Conservation (phyloP, 2,329 filamentous ascomycete genomes). For the Cordyceps militaris region DNA sequence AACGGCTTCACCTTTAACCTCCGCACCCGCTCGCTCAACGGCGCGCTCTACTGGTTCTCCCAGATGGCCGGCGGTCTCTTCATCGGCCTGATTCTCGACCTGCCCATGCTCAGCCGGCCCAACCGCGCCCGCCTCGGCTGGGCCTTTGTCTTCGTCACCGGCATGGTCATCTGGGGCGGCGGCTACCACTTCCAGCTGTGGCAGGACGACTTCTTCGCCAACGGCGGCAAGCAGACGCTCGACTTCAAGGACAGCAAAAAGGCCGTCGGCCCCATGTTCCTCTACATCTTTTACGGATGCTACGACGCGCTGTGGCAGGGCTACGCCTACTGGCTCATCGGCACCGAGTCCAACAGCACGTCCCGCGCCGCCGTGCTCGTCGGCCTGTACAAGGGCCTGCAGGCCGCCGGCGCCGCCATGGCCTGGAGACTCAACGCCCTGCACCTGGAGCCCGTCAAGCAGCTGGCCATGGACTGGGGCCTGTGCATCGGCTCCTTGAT, state of each 20-base stretch:
- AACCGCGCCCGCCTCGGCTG: slow-evolving; percentile 41
- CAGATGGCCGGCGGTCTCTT: slow-evolving; percentile 48
- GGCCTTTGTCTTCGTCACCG: slow-evolving; percentile 38
- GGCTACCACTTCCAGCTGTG: slow-evolving; percentile 60
- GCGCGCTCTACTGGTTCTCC: slow-evolving; percentile 48
- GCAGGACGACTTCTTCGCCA: slow-evolving; percentile 37
- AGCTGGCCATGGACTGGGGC: slow-evolving; percentile 40
- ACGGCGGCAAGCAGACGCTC: slow-evolving; percentile 35
- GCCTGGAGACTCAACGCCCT: slow-evolving; percentile 38
- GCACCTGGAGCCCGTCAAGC: slow-evolving; percentile 28
- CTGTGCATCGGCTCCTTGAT: slow-evolving; percentile 37
- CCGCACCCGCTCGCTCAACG: slow-evolving; percentile 48
- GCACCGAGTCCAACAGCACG: slow-evolving; percentile 36
- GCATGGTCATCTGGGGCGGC: slow-evolving; percentile 49
- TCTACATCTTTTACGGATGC: slow-evolving; percentile 65
- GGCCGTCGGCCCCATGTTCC: slow-evolving; percentile 56
- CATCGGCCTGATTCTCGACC: slow-evolving; percentile 39
- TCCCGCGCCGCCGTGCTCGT: slow-evolving; percentile 36
- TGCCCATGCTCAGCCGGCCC: slow-evolving; percentile 34
- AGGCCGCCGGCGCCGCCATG: slow-evolving; percentile 37
- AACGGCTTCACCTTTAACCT: slow-evolving; percentile 49
- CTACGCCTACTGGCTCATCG: slow-evolving; percentile 55
- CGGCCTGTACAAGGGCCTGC: slow-evolving; percentile 40
- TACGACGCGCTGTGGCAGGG: slow-evolving; percentile 64
- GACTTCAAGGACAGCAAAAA: slow-evolving; percentile 40